Base-by-base conservation (phyloP, 495 filamentous ascomycete species). In the Aspergillus diversus region DNA sequence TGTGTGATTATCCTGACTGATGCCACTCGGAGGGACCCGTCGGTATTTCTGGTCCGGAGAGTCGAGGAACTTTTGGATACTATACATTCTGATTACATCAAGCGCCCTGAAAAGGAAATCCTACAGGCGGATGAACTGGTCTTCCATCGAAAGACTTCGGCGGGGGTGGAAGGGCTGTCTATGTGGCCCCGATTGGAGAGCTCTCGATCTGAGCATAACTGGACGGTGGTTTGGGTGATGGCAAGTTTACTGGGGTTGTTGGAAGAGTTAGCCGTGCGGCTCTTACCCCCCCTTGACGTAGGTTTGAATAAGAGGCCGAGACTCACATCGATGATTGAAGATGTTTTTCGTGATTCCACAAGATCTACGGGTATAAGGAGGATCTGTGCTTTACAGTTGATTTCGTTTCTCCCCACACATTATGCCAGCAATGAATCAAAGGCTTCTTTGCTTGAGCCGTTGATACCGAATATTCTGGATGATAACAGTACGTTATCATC, bases 101-200 rank as follows among this genome's bases (percentile, higher is more conserved):
- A 75, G 61, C 84, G 92, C 64, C 76, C 86, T 32, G 88, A 90
- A 51, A 87, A 87, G 57, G 86, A 90, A 31, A 81, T 88, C n/a
- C 74, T 96, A 15, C 89, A 93, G 61, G 75, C 91, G 17, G 91
- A 92, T 64, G 92, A 96, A 61, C 69, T 91, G 17, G 73, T 83
- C 12, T 90, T 92, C 55, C 70, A 66, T 69, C 76, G 63, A 66
- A 77, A 59, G 35, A 73, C 67, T 39, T 59, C 62, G 4, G 55
- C 39, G 31, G 48, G 53, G 3, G 33, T 39, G 5, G 62, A 61
- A 53, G 57, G 39, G 32, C 70, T 73, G 17, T 59, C 74, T 9
- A 74, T 77, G 59, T 74, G 78, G 35, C 74, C 80, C 60, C 75
- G 79, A n/a, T 58, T 77, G 58, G 76, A 76, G 55, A 71, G 69